Conservation (phyloP, 441 rosid species). For the Hura crepitans region DNA sequence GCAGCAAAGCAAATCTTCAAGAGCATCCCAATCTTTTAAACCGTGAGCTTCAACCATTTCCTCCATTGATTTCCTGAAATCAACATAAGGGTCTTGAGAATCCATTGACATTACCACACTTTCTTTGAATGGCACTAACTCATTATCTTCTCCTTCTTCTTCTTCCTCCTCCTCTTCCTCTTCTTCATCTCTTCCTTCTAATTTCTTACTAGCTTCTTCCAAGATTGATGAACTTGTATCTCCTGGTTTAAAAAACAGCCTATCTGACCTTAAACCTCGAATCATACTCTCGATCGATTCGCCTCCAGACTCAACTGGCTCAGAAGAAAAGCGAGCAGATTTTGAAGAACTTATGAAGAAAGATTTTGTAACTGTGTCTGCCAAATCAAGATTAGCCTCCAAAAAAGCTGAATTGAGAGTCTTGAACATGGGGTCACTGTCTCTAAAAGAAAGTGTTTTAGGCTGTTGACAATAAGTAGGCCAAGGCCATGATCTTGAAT, state of each 20-base stretch:
- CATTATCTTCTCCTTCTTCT: constrained; percentile 15
- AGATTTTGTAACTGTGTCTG: constrained; percentile 21
- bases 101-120: constrained; percentile 51
- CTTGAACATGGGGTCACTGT: constrained; percentile 34
- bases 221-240: constrained; percentile 64
- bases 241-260: constrained; percentile 65
- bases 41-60: constrained; percentile 79
- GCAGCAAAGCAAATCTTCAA: constrained; percentile 58
- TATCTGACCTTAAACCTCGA: constrained; percentile 48
- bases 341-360: constrained; percentile 32
- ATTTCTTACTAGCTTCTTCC: constrained; percentile 34
- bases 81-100: constrained; percentile 50
- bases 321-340: constrained; percentile 35
- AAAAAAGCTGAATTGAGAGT: constrained; percentile 38
- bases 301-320: constrained; percentile 28
- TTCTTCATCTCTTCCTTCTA: neutral
- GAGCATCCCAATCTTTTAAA: constrained; percentile 46
- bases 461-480: constrained; percentile 69
- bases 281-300: constrained; percentile 53
- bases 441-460: constrained; percentile 59
- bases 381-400: constrained; percentile 19
- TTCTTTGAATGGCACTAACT: constrained; percentile 33
- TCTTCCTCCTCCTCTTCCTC: neutral
- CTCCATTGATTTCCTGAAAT: constrained; percentile 78
- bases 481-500: constrained; percentile 56